Conservation (phyloP, 768 basidiomycete genomes). For the Tricholoma furcatifolium region DNA sequence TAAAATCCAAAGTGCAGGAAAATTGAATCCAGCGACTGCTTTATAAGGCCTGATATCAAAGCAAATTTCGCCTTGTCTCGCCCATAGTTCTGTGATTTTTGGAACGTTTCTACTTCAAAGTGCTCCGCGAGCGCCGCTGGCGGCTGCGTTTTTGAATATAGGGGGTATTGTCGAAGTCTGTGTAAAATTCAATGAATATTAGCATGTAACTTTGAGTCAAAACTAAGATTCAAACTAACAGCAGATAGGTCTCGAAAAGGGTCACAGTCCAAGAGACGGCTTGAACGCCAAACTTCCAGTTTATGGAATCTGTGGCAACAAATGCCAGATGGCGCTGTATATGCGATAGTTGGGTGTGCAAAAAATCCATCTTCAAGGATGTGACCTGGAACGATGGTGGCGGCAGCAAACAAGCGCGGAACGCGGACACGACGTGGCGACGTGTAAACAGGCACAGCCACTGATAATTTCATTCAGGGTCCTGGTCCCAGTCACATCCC, state of each 20-base stretch:
- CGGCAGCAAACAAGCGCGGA: background rate
- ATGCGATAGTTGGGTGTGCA: constrained; percentile 54
- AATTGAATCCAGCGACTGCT: constrained; percentile 66
- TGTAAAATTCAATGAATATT: constrained; percentile 3
- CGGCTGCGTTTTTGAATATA: constrained; percentile 74
- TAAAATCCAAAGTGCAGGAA: constrained; percentile 79
- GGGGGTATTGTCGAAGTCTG: constrained; percentile 76
- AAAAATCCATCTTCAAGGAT: constrained; percentile 49
- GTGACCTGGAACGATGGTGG: background rate
- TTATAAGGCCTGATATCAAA: constrained; percentile 70
- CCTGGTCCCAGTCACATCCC: too few relatives aligned
- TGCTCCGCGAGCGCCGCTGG: constrained; percentile 69
- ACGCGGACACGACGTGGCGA: constrained; percentile 12
- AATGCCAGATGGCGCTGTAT: constrained; percentile 68
- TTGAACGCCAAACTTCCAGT: constrained; percentile 86
- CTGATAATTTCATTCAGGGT: constrained; percentile 2
- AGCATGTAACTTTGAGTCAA: background rate
- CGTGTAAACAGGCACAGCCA: constrained; percentile 17
- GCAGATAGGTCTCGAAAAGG: constrained; percentile 83
- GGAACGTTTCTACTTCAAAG: constrained; percentile 69
- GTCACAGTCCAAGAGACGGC: constrained; percentile 72
- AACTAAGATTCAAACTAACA: constrained; percentile 51
- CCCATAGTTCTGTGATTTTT: constrained; percentile 91
- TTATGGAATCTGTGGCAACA: constrained; percentile 66
- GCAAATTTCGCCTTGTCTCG: constrained; percentile 87